A percentile compares a stretch with the other conserved stretches of the same genome.
Conservation (phyloP, 306 rosid species). For the Pueraria montana region DNA sequence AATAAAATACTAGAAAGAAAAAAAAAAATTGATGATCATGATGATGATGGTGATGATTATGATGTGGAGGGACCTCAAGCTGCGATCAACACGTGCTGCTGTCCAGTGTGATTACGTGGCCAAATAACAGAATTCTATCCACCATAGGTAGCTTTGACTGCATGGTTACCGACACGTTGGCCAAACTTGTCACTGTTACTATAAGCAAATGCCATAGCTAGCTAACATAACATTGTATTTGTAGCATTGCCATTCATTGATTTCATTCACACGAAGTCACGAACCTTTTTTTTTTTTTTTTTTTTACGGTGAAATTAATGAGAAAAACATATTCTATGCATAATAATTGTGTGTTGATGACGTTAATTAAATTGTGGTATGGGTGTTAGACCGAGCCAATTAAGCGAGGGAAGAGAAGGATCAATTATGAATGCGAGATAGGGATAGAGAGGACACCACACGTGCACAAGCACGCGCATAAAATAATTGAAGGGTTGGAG, state of each 20-base stretch:
- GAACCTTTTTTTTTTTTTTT: too few species aligned
- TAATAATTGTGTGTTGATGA: slow-evolving; percentile 8
- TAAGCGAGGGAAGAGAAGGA: slow-evolving; percentile 44
- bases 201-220: neutral
- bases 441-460: slow-evolving; percentile 73
- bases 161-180: slow-evolving; percentile 68
- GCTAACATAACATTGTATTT: too few species aligned
- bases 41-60: slow-evolving; percentile 45
- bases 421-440: slow-evolving; percentile 14
- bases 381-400: slow-evolving; percentile 6
- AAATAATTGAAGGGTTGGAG: slow-evolving; percentile 55
- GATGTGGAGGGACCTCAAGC: slow-evolving; percentile 62
- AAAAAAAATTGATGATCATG: slow-evolving; percentile 12
- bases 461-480: slow-evolving; percentile 82
- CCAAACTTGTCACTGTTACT: slow-evolving; percentile 64
- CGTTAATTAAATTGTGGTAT: slow-evolving; percentile 10
- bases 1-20: neutral
- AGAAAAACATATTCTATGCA: slow-evolving; percentile 10
- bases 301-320: neutral
- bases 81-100: slow-evolving; percentile 80
- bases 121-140: slow-evolving; percentile 50
- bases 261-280: neutral
- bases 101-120: slow-evolving; percentile 77
- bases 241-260: neutral
- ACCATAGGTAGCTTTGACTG: slow-evolving; percentile 56